phyloP scores from a whole-genome alignment of 306 rosid genomes.

The Quercus alba region DNA sequence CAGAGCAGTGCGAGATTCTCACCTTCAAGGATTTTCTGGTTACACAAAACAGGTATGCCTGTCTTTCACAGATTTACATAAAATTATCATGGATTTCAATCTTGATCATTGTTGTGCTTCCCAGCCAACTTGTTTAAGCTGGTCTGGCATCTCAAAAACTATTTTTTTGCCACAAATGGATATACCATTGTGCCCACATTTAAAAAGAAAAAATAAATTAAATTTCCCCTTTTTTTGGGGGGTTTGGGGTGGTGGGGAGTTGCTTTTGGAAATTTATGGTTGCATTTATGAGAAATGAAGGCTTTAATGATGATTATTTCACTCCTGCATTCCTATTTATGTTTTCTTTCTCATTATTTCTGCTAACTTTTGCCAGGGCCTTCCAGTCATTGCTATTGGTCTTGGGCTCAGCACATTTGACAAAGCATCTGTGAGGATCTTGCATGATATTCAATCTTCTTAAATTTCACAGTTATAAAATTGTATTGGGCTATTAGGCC shows the following conservation, averaged over 20 bases:
- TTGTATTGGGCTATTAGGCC: neutral
- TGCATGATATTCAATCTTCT: constrained; percentile 11
- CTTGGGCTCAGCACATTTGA: constrained; percentile 89
- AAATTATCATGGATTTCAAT: neutral
- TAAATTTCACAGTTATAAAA: neutral
- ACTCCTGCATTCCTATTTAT: neutral
- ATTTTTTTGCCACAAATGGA: neutral
- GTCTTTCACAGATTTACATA: constrained; percentile 12
- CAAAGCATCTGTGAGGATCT: constrained; percentile 88
- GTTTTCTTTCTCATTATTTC: constrained; percentile 19
- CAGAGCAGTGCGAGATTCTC: constrained; percentile 68
- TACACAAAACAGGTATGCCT: constrained; percentile 80
- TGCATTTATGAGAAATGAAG: too few relatives aligned
- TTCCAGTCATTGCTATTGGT: constrained; percentile 85
- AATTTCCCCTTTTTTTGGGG: neutral
- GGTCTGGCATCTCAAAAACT: neutral
- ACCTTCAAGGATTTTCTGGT: constrained; percentile 85
- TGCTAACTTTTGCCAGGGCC: constrained; percentile 53
- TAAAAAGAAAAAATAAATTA: too few relatives aligned
- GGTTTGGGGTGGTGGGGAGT: neutral
- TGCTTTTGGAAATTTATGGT: neutral
- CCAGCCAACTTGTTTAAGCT: neutral
- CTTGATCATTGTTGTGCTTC: neutral
- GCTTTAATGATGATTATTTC: neutral
- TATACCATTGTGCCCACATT: neutral